A percentile compares a stretch with the other conserved stretches of the same genome.
Conservation (phyloP, 2,329 filamentous ascomycete species). For the Ceratocystis alfenasii region DNA sequence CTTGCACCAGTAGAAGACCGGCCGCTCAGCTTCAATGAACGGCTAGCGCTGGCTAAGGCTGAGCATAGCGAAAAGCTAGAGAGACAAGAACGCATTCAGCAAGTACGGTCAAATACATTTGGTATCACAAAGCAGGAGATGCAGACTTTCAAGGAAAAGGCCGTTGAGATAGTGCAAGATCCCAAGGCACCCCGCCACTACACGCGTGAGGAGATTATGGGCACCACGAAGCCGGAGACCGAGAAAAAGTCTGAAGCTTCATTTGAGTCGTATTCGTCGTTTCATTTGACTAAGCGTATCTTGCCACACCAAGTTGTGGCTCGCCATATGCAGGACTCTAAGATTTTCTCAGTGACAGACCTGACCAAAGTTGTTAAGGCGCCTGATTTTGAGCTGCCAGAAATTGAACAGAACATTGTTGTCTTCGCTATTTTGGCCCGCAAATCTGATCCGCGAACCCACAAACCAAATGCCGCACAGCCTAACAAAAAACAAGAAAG, state of each 20-base stretch:
- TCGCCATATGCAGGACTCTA: constrained; percentile 66
- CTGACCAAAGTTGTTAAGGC: constrained; percentile 69
- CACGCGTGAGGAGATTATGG: constrained; percentile 51
- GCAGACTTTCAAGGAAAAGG: constrained; percentile 47
- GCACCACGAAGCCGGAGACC: constrained; percentile 30
- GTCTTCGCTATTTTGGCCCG: constrained; percentile 77
- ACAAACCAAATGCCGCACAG: constrained; percentile 34
- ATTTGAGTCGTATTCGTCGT: constrained; percentile 76
- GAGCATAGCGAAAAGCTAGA: constrained; percentile 43
- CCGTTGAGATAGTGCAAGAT: constrained; percentile 42
- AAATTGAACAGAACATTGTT: constrained; percentile 77
- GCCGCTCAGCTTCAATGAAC: constrained; percentile 64
- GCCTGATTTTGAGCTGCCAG: constrained; percentile 69
- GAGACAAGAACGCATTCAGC: constrained; percentile 41
- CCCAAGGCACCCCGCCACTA: constrained; percentile 41
- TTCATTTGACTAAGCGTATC: constrained; percentile 72
- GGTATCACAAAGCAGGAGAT: constrained; percentile 46
- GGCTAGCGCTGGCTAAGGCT: constrained; percentile 58
- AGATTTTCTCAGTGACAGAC: constrained; percentile 65
- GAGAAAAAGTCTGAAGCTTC: constrained; percentile 40
- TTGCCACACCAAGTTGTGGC: constrained; percentile 71
- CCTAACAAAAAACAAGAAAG: constrained; percentile 33
- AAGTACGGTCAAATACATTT: constrained; percentile 45
- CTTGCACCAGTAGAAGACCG: constrained; percentile 25
- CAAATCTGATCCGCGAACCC: constrained; percentile 67